Evolutionary conservation across 1,284 basidiomycete species (phyloP).

Genomic region (Cutaneotrichosporon sp.): DNA sequence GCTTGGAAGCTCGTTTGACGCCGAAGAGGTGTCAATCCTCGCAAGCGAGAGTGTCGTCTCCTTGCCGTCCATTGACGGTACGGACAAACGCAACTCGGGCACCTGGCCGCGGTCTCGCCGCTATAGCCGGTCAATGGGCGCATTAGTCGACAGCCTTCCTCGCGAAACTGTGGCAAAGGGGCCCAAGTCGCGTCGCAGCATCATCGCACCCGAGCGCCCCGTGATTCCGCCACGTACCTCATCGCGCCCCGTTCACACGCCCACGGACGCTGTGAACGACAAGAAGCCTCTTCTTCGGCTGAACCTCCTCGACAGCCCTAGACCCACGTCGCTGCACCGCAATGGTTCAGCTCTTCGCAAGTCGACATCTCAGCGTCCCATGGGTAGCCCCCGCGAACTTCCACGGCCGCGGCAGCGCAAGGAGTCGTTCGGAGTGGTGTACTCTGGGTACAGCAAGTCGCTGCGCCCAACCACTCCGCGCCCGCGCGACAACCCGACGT

Average conservation of each 20-base stretch:
- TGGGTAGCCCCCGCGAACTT: slow-evolving; percentile 29
- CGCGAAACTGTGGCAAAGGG: not conserved
- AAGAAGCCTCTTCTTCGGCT: slow-evolving; percentile 1
- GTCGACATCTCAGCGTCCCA: slow-evolving; percentile 6
- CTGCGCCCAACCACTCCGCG: slow-evolving; percentile 18
- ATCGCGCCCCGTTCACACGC: slow-evolving; percentile 8
- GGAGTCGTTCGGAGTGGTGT: slow-evolving; percentile 41
- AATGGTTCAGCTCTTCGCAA: slow-evolving; percentile 15
- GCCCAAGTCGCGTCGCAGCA: slow-evolving; percentile 3
- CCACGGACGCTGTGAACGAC: not conserved
- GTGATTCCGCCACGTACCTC: slow-evolving; percentile 15
- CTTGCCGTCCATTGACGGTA: slow-evolving; percentile 5
- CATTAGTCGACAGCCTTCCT: slow-evolving; percentile 12
- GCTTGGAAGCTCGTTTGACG: slow-evolving; percentile 19
- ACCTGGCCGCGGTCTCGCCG: slow-evolving; percentile 12
- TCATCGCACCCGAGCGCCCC: slow-evolving; percentile 2
- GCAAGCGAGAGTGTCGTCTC: slow-evolving; percentile 14
- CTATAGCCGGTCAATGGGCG: slow-evolving; percentile 18
- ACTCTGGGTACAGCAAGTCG: slow-evolving; percentile 42
- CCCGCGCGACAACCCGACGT: slow-evolving; percentile 6
- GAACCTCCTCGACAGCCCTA: not conserved
- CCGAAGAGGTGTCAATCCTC: slow-evolving; percentile 7
- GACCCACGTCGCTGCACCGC: slow-evolving; percentile 8
- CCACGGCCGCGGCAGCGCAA: slow-evolving; percentile 36
- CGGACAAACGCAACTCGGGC: not conserved